These are phyloP conservation scores for Bolboschoenus planiculmis DNA, from an alignment of 176 grass and related monocot species.

Conservation along the genomic window DNA sequence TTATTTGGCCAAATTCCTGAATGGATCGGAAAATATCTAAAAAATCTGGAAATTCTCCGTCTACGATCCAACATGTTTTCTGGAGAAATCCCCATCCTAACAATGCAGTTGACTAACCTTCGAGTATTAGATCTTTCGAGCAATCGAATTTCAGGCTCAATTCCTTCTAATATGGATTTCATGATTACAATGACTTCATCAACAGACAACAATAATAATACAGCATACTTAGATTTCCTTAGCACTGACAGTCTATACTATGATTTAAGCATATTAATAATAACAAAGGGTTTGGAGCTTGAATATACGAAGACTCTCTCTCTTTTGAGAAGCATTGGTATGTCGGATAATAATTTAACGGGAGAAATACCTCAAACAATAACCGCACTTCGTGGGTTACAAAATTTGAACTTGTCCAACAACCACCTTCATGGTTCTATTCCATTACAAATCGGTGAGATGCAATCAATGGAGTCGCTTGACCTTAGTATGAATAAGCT, in stretches of 20 bases:
- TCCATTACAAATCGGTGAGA: conserved; percentile 13
- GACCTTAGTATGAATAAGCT: conserved; percentile 36
- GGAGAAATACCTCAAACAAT: conserved; percentile 24
- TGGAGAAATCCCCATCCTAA: conserved; percentile 11
- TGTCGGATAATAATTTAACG: conserved; percentile 22
- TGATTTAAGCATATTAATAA: neutral
- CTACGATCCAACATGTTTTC: conserved; percentile 6
- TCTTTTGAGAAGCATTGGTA: neutral
- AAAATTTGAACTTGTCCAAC: conserved; percentile 25
- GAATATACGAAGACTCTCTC: neutral
- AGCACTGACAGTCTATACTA: neutral
- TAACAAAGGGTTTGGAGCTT: conserved; percentile 12
- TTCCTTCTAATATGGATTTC: neutral
- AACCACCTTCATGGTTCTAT: conserved; percentile 32
- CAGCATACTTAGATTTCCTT: neutral
- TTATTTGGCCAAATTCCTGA: neutral
- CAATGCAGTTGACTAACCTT: neutral
- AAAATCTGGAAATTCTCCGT: neutral
- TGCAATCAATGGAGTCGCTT: conserved; percentile 29
- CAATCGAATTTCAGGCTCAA: conserved; percentile 23
- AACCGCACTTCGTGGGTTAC: conserved; percentile 3
- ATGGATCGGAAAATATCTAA: neutral
- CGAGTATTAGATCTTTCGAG: neutral
- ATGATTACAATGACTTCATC: no score
- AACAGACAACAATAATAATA: neutral